Evolutionary conservation across 371 early-diverging fungal species (phyloP).

Genomic region (Mortierella sp.): DNA sequence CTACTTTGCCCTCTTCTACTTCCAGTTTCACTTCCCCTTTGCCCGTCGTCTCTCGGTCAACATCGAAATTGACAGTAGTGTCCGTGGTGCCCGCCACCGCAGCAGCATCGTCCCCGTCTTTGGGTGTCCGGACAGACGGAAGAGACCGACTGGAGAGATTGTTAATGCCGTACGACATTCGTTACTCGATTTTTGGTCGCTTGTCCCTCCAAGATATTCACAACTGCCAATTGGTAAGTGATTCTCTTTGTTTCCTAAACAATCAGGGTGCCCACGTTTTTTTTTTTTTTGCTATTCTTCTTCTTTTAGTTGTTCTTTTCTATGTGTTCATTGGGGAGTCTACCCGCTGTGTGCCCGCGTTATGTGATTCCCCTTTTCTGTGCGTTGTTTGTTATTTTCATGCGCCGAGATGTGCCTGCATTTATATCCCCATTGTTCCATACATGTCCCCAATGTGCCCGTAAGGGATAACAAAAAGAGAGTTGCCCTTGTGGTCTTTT

Average conservation of each 20-base stretch:
- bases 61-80: not conserved
- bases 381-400: not conserved
- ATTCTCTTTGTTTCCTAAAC: not conserved
- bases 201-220: slow-evolving; percentile 46
- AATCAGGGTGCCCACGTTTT: not conserved
- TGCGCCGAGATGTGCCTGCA: not conserved
- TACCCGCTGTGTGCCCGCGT: slow-evolving; percentile 14
- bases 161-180: slow-evolving; percentile 52
- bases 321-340: not conserved
- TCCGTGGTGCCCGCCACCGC: not conserved
- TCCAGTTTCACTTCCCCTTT: not conserved
- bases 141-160: slow-evolving; percentile 30
- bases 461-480: not conserved
- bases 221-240: slow-evolving; percentile 50
- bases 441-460: not conserved
- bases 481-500: not conserved
- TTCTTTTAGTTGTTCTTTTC: not conserved
- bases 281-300: not conserved
- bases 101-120: not conserved
- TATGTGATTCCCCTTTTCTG: too few species aligned
- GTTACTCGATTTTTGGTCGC: slow-evolving; percentile 51
- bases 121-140: not conserved
- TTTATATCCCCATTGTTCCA: not conserved
- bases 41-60: not conserved
- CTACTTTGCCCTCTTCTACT: not conserved